These are phyloP conservation scores for Cladorrhinum sp. DNA, from an alignment of 2,329 filamentous ascomycete genomes.

Conservation along the genomic window DNA sequence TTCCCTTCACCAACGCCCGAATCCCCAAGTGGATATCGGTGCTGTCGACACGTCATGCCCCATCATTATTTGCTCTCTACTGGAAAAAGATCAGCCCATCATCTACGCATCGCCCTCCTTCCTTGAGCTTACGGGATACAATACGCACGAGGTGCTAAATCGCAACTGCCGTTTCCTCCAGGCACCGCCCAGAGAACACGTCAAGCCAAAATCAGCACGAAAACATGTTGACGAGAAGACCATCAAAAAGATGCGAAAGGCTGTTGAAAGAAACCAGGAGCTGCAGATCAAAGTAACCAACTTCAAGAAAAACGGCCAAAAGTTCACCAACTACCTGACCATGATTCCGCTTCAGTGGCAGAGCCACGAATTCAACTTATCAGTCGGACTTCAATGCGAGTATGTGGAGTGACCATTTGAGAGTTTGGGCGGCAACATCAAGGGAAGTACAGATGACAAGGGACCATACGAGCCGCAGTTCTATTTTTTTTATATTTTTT, in stretches of 20 bases:
- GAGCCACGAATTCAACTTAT: conserved; percentile 63
- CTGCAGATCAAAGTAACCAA: conserved; percentile 62
- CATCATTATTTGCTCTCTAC: conserved; percentile 77
- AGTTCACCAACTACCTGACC: conserved; percentile 79
- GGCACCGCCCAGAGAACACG: conserved; percentile 66
- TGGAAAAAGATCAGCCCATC: conserved; percentile 70
- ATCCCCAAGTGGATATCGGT: conserved; percentile 65
- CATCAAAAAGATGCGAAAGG: conserved; percentile 51
- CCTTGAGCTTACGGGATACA: conserved; percentile 74
- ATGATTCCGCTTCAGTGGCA: conserved; percentile 77
- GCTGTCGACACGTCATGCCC: conserved; percentile 81
- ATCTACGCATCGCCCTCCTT: conserved; percentile 84
- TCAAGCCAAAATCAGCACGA: conserved; percentile 56
- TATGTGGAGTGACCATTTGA: conserved; percentile 3
- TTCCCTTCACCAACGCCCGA: background rate
- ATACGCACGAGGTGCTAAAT: conserved; percentile 68
- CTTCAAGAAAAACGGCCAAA: conserved; percentile 75
- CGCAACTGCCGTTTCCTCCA: conserved; percentile 85
- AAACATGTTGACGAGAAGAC: conserved; percentile 65
- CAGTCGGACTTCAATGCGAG: conserved; percentile 67
- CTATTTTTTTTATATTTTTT: background rate
- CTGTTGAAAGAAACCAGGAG: conserved; percentile 45
- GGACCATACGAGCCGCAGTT: background rate
- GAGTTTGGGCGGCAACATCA: background rate
- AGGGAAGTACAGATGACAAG: background rate